Conservation (phyloP, 176 grass and related monocot species). For the Avena insularis region DNA sequence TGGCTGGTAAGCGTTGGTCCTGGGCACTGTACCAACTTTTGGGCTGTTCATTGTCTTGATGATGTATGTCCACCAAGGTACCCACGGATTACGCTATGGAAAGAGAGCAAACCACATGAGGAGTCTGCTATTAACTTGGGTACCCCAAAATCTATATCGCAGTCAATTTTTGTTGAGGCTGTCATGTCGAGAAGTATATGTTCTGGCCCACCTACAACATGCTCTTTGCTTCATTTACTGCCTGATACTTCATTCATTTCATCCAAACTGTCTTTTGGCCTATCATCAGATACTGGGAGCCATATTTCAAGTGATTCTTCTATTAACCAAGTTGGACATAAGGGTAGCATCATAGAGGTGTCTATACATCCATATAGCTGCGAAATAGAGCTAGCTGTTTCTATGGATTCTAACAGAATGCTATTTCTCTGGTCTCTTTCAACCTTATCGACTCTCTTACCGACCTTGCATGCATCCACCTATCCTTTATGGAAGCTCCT, state of each 20-base stretch:
- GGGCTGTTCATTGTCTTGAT: slow-evolving; percentile 90
- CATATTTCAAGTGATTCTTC: slow-evolving; percentile 46
- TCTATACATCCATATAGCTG: slow-evolving; percentile 68
- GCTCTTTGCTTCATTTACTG: slow-evolving; percentile 85
- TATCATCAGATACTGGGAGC: slow-evolving; percentile 49
- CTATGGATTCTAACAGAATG: slow-evolving; percentile 75
- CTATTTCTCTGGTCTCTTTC: slow-evolving; percentile 92
- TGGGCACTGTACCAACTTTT: slow-evolving; percentile 62
- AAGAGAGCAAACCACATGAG: slow-evolving; percentile 54
- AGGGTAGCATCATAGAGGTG: slow-evolving; percentile 70
- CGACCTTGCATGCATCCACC: slow-evolving; percentile 51
- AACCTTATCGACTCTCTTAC: slow-evolving; percentile 66
- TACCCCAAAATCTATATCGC: slow-evolving; percentile 38
- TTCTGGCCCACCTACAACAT: slow-evolving; percentile 70
- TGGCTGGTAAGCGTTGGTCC: slow-evolving; percentile 83
- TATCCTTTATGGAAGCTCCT: slow-evolving; percentile 79
- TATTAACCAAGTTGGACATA: slow-evolving; percentile 75
- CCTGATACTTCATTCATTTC: slow-evolving; percentile 62
- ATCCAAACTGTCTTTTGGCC: slow-evolving; percentile 48
- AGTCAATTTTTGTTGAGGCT: slow-evolving; percentile 66
- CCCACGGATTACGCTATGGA: slow-evolving; percentile 83
- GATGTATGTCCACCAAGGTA: slow-evolving; percentile 79
- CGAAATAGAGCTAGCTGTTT: slow-evolving; percentile 80
- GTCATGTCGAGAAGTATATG: slow-evolving; percentile 61
- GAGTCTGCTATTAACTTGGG: slow-evolving; percentile 41